Percentiles rank a stretch among this genome's conserved stretches.
Conservation (phyloP, 1,139 yeast species). For the Scheffersomyces quercinus region DNA sequence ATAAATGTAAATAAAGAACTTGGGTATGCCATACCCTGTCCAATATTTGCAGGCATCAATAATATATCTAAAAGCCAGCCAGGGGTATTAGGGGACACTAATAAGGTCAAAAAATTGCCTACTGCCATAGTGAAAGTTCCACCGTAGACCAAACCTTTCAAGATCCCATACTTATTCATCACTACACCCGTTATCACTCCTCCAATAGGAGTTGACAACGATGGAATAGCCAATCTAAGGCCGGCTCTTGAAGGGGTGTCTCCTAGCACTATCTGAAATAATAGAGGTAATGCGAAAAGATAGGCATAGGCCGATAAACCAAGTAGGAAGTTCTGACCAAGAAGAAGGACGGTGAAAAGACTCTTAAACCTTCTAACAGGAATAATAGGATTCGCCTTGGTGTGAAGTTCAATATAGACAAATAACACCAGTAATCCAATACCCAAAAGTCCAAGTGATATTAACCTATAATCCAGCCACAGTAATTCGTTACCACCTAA, state of each 20-base stretch:
- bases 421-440: conserved; percentile 13
- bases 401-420: conserved; percentile 24
- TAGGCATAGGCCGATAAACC: conserved; percentile 41
- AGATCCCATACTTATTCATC: conserved; percentile 26
- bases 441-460: conserved; percentile 8
- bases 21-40: conserved; percentile 43
- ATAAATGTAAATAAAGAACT: conserved; percentile 38
- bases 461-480: conserved; percentile 19
- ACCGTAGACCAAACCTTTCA: conserved; percentile 21
- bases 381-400: conserved; percentile 35
- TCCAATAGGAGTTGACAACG: conserved; percentile 40
- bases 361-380: conserved; percentile 30
- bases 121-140: conserved; percentile 33
- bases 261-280: conserved; percentile 35
- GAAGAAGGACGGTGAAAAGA: conserved; percentile 22
- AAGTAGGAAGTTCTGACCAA: conserved; percentile 32
- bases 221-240: conserved; percentile 35
- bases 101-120: conserved; percentile 32
- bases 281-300: conserved; percentile 37
- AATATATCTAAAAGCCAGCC: conserved; percentile 24
- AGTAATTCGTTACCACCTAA: conserved; percentile 22
- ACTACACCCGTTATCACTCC: conserved; percentile 36
- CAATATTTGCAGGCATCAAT: conserved; percentile 38
- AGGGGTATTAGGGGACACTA: conserved; percentile 21
- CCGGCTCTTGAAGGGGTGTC: conserved; percentile 31